phyloP scores from a whole-genome alignment of 768 basidiomycete species.

The Clathrus columnatus region DNA sequence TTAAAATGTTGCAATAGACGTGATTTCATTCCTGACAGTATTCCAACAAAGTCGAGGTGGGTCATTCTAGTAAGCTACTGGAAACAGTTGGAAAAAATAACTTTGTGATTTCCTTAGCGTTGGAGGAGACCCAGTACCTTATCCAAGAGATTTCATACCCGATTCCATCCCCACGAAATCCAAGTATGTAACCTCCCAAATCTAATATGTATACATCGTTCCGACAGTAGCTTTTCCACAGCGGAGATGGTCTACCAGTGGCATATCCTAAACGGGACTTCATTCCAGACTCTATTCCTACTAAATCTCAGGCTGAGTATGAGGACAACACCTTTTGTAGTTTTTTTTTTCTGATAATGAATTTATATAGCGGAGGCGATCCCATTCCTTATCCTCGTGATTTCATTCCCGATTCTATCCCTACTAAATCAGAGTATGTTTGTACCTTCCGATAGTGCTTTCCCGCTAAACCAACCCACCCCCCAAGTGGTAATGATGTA shows the following conservation, averaged over 20 bases:
- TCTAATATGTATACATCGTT: background rate
- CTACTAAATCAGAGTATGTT: background rate
- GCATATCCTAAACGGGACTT: background rate
- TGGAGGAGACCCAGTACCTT: background rate
- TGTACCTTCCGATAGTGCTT: background rate
- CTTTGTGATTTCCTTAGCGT: background rate
- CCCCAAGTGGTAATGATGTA: background rate
- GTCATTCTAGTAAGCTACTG: background rate
- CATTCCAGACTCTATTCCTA: background rate
- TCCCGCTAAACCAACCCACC: background rate
- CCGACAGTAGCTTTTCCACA: background rate
- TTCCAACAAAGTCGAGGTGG: background rate
- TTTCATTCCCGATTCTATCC: background rate
- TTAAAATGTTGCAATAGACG: background rate
- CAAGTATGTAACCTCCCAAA: background rate
- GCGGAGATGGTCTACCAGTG: background rate
- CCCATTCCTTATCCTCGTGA: background rate
- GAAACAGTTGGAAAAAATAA: background rate
- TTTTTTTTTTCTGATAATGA: background rate
- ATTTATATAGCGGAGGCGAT: background rate
- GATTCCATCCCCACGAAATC: background rate
- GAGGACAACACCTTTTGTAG: background rate
- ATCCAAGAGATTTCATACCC: conserved; percentile 2
- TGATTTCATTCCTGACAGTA: background rate
- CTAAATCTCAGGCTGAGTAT: background rate